Conservation (phyloP, 306 rosid species). For the Adenanthera pavonina region DNA sequence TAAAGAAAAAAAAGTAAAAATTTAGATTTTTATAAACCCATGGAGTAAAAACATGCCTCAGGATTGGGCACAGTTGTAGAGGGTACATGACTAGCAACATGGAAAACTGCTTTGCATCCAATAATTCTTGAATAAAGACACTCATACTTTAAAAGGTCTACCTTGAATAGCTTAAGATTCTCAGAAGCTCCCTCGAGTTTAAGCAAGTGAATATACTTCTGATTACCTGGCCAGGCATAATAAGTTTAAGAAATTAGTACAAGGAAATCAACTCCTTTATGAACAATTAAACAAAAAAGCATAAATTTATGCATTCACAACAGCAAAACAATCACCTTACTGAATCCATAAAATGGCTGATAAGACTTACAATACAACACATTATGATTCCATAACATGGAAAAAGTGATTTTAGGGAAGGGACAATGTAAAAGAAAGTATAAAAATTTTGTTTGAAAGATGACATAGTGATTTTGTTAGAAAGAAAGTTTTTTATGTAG, state of each 20-base stretch:
- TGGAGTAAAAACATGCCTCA: conserved; percentile 35
- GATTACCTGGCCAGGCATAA: conserved; percentile 35
- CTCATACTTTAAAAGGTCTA: conserved; percentile 45
- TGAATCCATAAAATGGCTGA: too few relatives aligned
- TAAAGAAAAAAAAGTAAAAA: background rate
- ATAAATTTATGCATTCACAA: conserved; percentile 1
- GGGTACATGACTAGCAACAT: conserved; percentile 66
- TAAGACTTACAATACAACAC: background rate
- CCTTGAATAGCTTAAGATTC: conserved; percentile 52
- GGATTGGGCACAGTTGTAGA: conserved; percentile 40
- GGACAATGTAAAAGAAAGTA: background rate
- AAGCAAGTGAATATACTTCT: conserved; percentile 47
- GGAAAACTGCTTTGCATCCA: conserved; percentile 60
- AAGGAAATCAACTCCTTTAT: background rate
- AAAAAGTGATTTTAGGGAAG: background rate
- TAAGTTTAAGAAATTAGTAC: background rate
- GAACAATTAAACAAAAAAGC: background rate
- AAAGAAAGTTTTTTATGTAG: background rate
- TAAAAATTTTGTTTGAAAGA: too few relatives aligned
- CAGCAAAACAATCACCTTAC: background rate
- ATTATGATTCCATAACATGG: background rate
- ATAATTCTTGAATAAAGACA: conserved; percentile 43
- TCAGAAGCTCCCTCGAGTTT: conserved; percentile 48
- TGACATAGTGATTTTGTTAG: too few relatives aligned
- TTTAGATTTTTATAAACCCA: background rate